Conservation (phyloP, 192 early-diverging fungal genomes). For the Gigaspora rosea region DNA sequence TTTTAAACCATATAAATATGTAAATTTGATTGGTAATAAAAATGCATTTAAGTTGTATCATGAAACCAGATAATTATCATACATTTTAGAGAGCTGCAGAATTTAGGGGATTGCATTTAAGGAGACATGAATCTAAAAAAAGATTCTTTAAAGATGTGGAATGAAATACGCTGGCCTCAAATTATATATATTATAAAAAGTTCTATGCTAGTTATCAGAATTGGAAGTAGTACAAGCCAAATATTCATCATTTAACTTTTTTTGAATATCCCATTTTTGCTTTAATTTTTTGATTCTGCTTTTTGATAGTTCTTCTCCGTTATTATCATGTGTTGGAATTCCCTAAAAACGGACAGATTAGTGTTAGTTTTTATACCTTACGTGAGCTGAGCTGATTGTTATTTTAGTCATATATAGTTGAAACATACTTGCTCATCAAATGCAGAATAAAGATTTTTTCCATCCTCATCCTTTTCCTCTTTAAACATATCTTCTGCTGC, state of each 20-base stretch:
- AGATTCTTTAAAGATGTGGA: too few relatives aligned
- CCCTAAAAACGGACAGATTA: constrained; percentile 45
- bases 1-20: too few relatives aligned
- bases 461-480: constrained; percentile 49
- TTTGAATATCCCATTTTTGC: constrained; percentile 85
- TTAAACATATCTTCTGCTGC: constrained; percentile 85
- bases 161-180: too few relatives aligned
- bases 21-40: too few relatives aligned
- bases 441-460: constrained; percentile 55
- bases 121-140: too few relatives aligned
- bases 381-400: too few relatives aligned
- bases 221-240: constrained; percentile 36
- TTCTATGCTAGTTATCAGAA: too few relatives aligned
- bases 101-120: too few relatives aligned
- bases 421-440: constrained; percentile 67
- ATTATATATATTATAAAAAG: too few relatives aligned
- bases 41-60: too few relatives aligned
- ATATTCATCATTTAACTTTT: constrained; percentile 88
- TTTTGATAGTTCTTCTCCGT: constrained; percentile 85
- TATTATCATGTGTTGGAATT: constrained; percentile 80
- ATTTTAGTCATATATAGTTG: not conserved
- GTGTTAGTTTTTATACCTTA: not conserved
- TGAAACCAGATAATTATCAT: too few relatives aligned
- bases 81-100: too few relatives aligned
- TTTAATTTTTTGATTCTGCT: constrained; percentile 82